Conservation (phyloP, 768 basidiomycete genomes). For the Rhodocollybia butyracea region DNA sequence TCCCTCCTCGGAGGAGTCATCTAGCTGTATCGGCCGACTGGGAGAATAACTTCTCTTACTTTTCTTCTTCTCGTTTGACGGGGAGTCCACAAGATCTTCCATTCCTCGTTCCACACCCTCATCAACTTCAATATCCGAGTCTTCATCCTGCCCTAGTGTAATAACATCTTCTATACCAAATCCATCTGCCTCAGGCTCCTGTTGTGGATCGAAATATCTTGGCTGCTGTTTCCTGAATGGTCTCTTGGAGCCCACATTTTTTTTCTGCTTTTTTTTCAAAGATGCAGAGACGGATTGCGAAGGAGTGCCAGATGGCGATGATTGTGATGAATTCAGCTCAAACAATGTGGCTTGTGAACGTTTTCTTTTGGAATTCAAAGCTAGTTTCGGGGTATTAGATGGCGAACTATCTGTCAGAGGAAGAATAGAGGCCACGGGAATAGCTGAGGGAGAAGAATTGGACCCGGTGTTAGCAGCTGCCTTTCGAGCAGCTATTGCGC, state of each 20-base stretch:
- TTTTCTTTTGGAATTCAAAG: constrained; percentile 34
- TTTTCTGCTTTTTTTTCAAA: constrained; percentile 24
- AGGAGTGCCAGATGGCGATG: constrained; percentile 12
- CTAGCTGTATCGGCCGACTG: constrained; percentile 36
- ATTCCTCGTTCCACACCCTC: background rate
- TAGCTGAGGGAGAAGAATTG: constrained; percentile 10
- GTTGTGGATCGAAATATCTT: constrained; percentile 30
- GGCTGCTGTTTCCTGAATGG: constrained; percentile 18
- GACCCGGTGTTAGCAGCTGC: constrained; percentile 24
- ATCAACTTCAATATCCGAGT: constrained; percentile 13
- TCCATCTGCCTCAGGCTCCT: constrained; percentile 17
- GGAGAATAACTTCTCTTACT: constrained; percentile 48
- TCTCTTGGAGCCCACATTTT: constrained; percentile 18
- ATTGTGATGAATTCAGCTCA: background rate
- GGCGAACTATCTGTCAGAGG: constrained; percentile 7
- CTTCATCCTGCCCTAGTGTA: constrained; percentile 34
- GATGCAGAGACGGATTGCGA: constrained; percentile 14
- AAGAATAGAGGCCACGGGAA: constrained; percentile 12
- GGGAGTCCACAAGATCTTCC: constrained; percentile 14
- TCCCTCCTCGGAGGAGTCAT: constrained; percentile 49
- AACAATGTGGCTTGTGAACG: constrained; percentile 31
- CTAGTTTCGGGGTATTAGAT: constrained; percentile 4
- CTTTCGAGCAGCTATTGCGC: constrained; percentile 71
- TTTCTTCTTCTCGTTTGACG: constrained; percentile 17
- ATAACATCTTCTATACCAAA: constrained; percentile 36